These are phyloP conservation scores for Nemania sp. DNA, from an alignment of 2,329 filamentous ascomycete species.

Conservation along the genomic window DNA sequence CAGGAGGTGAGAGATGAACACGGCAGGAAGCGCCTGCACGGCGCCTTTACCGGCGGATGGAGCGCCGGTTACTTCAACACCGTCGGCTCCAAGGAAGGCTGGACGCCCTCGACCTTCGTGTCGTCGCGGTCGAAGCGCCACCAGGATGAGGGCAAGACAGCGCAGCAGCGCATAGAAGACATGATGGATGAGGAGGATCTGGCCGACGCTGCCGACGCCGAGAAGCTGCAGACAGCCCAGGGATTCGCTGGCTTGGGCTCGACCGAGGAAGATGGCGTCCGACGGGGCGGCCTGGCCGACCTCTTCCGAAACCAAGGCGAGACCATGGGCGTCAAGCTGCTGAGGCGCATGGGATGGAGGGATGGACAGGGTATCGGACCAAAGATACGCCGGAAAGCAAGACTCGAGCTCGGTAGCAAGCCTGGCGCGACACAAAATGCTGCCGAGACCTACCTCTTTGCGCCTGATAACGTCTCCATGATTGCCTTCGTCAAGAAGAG, in stretches of 20 bases:
- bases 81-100: constrained; percentile 97
- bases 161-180: constrained; percentile 72
- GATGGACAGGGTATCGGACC: constrained; percentile 92
- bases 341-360: constrained; percentile 94
- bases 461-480: constrained; percentile 77
- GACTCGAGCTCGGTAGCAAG: constrained; percentile 57
- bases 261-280: constrained; percentile 57
- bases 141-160: constrained; percentile 55
- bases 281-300: constrained; percentile 63
- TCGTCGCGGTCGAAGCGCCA: constrained; percentile 82
- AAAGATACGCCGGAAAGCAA: constrained; percentile 75
- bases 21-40: constrained; percentile 87
- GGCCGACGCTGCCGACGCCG: constrained; percentile 79
- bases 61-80: constrained; percentile 99
- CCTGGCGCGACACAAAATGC: constrained; percentile 43
- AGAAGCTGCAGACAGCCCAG: constrained; percentile 71
- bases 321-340: constrained; percentile 81
- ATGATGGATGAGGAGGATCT: constrained; percentile 99
- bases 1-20: constrained; percentile 94
- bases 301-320: constrained; percentile 74
- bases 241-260: constrained; percentile 77
- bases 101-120: constrained; percentile 88
- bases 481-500: constrained; percentile 67
- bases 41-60: constrained; percentile 94
- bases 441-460: constrained; percentile 71